phyloP scores from a whole-genome alignment of 768 basidiomycete genomes.

The Epithele typhae region DNA sequence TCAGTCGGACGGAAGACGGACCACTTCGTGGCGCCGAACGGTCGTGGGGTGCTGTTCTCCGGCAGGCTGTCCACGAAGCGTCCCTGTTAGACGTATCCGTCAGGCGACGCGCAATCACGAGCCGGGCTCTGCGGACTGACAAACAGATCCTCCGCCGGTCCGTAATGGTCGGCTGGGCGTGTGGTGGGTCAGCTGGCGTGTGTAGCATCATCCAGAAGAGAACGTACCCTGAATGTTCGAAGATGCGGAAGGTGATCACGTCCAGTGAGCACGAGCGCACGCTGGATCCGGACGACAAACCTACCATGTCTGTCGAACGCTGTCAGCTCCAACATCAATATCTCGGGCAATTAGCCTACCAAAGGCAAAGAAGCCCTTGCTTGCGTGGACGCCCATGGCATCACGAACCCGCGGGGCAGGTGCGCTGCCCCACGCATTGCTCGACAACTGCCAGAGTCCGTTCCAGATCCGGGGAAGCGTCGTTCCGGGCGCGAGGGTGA shows the following conservation, averaged over 20 bases:
- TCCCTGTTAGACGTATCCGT: constrained; percentile 41
- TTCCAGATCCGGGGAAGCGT: constrained; percentile 64
- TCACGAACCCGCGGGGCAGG: constrained; percentile 56
- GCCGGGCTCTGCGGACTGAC: constrained; percentile 34
- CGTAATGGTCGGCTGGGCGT: constrained; percentile 76
- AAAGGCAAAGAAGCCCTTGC: constrained; percentile 56
- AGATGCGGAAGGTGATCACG: background rate
- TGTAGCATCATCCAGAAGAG: background rate
- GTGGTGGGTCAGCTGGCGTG: constrained; percentile 8
- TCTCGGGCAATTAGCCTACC: constrained; percentile 31
- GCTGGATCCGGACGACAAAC: constrained; percentile 12
- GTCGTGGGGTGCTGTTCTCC: constrained; percentile 28
- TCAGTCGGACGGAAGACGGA: constrained; percentile 60
- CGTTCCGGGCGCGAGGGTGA: constrained; percentile 31
- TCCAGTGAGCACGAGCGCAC: too few relatives aligned
- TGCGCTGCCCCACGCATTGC: constrained; percentile 77
- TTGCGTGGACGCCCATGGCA: constrained; percentile 59
- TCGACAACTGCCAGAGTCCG: constrained; percentile 81
- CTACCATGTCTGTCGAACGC: constrained; percentile 48
- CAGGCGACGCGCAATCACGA: background rate
- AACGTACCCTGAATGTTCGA: constrained; percentile 11
- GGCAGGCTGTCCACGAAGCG: constrained; percentile 53
- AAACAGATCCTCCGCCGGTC: constrained; percentile 74
- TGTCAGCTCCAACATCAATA: background rate
- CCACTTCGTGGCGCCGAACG: constrained; percentile 81